Conservation (phyloP, 2,329 filamentous ascomycete genomes). For the Meredithiella fracta region DNA sequence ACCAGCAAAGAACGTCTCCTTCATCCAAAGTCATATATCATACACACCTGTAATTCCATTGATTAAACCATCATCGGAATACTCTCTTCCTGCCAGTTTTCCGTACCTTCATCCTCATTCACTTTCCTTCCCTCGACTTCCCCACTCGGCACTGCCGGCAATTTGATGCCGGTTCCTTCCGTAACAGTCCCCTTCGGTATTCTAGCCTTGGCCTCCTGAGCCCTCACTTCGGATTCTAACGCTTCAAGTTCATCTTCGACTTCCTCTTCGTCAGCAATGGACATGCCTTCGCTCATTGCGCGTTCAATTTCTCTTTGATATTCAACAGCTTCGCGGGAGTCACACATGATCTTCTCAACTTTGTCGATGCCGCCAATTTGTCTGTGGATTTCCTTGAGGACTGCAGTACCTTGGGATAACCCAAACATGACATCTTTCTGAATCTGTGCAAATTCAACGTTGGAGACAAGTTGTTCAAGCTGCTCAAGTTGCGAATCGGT, state of each 20-base stretch:
- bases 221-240: slow-evolving; percentile 38
- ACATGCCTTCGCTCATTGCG: slow-evolving; percentile 74
- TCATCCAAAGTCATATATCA: too few species aligned
- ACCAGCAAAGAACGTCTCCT: neutral
- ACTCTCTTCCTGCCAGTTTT: neutral
- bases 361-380: slow-evolving; percentile 93
- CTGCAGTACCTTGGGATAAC: slow-evolving; percentile 75
- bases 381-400: slow-evolving; percentile 76
- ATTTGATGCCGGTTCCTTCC: neutral
- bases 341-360: slow-evolving; percentile 89
- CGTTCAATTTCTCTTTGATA: slow-evolving; percentile 95
- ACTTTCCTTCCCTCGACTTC: neutral
- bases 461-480: slow-evolving; percentile 71
- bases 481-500: slow-evolving; percentile 90
- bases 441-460: slow-evolving; percentile 88
- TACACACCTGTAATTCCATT: too few species aligned
- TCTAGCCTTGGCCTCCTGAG: too few species aligned
- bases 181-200: neutral
- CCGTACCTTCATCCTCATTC: neutral
- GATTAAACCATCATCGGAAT: neutral
- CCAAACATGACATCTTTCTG: slow-evolving; percentile 94
- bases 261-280: slow-evolving; percentile 90
- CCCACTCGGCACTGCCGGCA: slow-evolving; percentile 7
- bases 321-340: slow-evolving; percentile 74
- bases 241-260: slow-evolving; percentile 88